Evolutionary conservation across 768 basidiomycete species (phyloP), one percentile per base, ranked within the genome.

Genomic region (Termitomyces sp.): DNA sequence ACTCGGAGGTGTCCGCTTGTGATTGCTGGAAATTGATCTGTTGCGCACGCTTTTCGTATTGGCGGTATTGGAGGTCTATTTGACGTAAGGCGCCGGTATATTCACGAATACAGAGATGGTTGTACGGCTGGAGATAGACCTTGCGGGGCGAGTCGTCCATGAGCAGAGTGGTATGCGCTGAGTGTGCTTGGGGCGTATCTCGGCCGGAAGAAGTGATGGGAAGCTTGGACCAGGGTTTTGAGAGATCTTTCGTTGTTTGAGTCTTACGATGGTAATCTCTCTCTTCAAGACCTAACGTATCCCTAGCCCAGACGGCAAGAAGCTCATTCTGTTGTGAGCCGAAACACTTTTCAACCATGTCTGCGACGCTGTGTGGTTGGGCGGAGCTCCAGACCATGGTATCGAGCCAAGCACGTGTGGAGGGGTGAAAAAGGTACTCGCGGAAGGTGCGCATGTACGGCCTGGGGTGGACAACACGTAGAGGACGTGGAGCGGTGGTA

Each of bases 341-440:
- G 66, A 92, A 91, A 34, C 79, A 77, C 35, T 74, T 75, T 21
- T 80, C 67, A 0, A 89, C 86, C 92, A 94, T 93, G 62, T 86
- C 84, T 0, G 72, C 69, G 9, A 92, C 91, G 65, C 82, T 90
- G 49, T 86, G 85, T 2, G 90, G 89, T 65, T 92, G 89, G 4
- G 92, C 92, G 2, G 87, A 90, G 65, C 87, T 90, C 92, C 92
- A 95, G 4, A 95, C 81, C 88, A 93, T 93, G 4, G 87, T 85
- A 57, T 92, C 89, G 19, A 92, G 77, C 87, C 89, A 91, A 14
- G 65, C 63, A 34, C 70, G 74, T n/a, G 85, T 90, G 17, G 74
- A 62, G 0, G 78, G 71, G 48, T 85, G 82, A 61, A 90, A 85
- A 2, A 92, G 69, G 64, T 88, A 92, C 3, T 77, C 68, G 4